Percentiles rank a stretch among this genome's conserved stretches.
phyloP scores from a whole-genome alignment of 2,329 filamentous ascomycete species.

The Alternaria gansuensis region DNA sequence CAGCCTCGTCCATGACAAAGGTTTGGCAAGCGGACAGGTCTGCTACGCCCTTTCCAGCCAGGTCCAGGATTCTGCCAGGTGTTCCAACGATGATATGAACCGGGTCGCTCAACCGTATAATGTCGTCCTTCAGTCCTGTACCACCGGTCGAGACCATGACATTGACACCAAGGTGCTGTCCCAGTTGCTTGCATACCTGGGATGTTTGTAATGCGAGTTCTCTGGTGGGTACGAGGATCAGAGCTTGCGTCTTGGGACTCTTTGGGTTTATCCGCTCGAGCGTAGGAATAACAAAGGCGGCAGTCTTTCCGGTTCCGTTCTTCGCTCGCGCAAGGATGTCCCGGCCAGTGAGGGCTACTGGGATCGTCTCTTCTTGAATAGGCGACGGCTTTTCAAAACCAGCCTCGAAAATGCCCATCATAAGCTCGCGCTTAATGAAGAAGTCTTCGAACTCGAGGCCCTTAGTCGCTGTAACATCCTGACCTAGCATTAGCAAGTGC shows the following conservation, averaged over 20 bases:
- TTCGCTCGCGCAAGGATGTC: slow-evolving; percentile 97
- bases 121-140: slow-evolving; percentile 94
- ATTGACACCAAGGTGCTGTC: slow-evolving; percentile 95
- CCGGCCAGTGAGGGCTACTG: slow-evolving; percentile 91
- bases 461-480: slow-evolving; percentile 99
- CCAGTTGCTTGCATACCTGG: slow-evolving; percentile 97
- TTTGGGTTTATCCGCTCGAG: slow-evolving; percentile 97
- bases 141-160: slow-evolving; percentile 99
- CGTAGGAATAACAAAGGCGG: slow-evolving; percentile 94
- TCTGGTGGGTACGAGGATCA: slow-evolving; percentile 95
- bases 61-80: slow-evolving; percentile 92
- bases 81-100: slow-evolving; percentile 99
- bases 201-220: slow-evolving; percentile 98
- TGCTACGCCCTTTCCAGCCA: slow-evolving; percentile 95
- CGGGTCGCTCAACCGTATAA: slow-evolving; percentile 89
- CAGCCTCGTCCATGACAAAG: slow-evolving; percentile 99
- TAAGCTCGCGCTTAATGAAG: slow-evolving; percentile 88
- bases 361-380: slow-evolving; percentile 99
- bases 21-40: slow-evolving; percentile 96
- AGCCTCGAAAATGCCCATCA: slow-evolving; percentile 99
- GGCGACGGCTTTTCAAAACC: slow-evolving; percentile 98
- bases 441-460: slow-evolving; percentile 98
- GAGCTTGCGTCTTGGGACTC: slow-evolving; percentile 92
- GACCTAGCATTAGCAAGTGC: slow-evolving; percentile 26
- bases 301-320: slow-evolving; percentile 98